A percentile compares a stretch with the other conserved stretches of the same genome.
phyloP scores from a whole-genome alignment of 2,329 filamentous ascomycete species.

The Fusarium duplospermum region DNA sequence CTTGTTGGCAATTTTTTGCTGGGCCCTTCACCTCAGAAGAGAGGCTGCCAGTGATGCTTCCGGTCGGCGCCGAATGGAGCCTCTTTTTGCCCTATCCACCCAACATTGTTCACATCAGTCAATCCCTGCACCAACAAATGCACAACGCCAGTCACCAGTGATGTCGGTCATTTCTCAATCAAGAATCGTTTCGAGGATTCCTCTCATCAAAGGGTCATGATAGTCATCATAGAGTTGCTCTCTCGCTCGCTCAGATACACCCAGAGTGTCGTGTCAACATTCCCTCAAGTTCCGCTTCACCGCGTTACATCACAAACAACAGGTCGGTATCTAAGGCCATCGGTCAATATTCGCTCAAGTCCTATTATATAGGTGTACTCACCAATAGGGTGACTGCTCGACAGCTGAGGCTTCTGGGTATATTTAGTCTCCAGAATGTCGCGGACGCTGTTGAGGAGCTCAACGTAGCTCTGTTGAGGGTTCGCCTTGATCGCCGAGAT shows the following conservation, averaged over 20 bases:
- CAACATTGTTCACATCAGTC: not conserved
- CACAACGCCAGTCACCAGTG: not conserved
- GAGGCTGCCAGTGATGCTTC: not conserved
- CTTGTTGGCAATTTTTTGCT: not conserved
- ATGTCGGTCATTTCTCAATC: not conserved
- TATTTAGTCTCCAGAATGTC: constrained; percentile 90
- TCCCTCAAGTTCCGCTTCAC: constrained; percentile 56
- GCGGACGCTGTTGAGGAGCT: constrained; percentile 94
- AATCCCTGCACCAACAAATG: not conserved
- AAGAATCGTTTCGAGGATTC: not conserved
- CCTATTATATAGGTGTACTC: constrained; percentile 53
- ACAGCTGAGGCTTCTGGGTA: constrained; percentile 93
- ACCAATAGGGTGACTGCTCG: constrained; percentile 96
- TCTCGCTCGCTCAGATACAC: constrained; percentile 6
- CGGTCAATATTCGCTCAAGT: constrained; percentile 17
- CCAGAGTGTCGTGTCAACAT: constrained; percentile 55
- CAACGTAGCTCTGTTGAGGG: constrained; percentile 94
- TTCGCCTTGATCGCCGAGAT: constrained; percentile 92
- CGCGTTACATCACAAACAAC: constrained; percentile 71
- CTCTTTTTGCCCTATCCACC: not conserved
- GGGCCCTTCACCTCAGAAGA: not conserved
- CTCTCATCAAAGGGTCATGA: constrained; percentile 57
- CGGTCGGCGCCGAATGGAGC: not conserved
- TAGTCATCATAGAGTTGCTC: not conserved
- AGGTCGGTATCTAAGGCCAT: constrained; percentile 68